These are phyloP conservation scores for Picea glauca DNA, from an alignment of 75 land plant genomes.

Conservation along the genomic window DNA sequence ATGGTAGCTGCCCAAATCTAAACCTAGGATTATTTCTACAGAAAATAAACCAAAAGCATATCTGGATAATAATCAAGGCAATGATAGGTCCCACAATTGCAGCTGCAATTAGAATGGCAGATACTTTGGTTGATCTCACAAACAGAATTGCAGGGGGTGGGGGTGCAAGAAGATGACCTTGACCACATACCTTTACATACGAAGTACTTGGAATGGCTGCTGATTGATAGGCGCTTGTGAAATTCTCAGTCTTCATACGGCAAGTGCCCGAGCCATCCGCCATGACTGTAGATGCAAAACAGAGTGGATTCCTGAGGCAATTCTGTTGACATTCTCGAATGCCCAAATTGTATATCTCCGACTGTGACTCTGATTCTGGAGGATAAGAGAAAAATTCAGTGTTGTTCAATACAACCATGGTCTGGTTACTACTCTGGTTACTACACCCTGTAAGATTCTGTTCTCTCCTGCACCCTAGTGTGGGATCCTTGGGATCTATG, in stretches of 20 bases:
- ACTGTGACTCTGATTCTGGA: conserved; percentile 14
- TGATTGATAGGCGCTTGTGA: conserved; percentile 8
- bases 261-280: conserved; percentile 18
- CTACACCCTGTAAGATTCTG: conserved; percentile 30
- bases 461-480: conserved; percentile 41
- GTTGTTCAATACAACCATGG: conserved; percentile 36
- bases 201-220: conserved; percentile 7
- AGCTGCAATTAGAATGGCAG: conserved; percentile 22
- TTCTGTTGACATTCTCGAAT: conserved; percentile 38
- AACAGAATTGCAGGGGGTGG: not conserved
- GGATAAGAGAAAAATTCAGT: conserved; percentile 47
- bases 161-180: not conserved
- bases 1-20: not conserved
- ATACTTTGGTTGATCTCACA: not conserved
- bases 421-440: conserved; percentile 14
- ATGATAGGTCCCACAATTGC: conserved; percentile 17
- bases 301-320: conserved; percentile 19
- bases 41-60: not conserved
- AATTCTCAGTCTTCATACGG: not conserved
- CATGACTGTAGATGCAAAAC: conserved; percentile 50
- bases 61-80: not conserved
- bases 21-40: not conserved
- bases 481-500: conserved; percentile 26
- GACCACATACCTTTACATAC: conserved; percentile 19
- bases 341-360: conserved; percentile 18